Evolutionary conservation across 2,329 filamentous ascomycete genomes (phyloP), one percentile per base, ranked within the genome.

Genomic region (Calonectria hawksworthii): DNA sequence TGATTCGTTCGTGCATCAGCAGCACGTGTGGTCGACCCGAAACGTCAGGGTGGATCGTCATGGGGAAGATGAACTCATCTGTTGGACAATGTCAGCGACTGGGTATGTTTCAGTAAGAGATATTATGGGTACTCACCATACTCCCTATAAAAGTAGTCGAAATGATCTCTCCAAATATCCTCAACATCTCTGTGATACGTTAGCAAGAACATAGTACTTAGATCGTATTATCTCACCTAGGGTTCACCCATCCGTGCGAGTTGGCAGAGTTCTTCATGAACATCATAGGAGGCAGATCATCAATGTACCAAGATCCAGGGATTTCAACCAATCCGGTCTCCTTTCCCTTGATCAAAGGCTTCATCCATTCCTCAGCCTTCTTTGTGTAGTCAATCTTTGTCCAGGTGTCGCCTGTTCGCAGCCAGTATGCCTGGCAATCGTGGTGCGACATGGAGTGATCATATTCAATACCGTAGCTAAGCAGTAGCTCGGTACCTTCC

Each of bases 11-110:
- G 79, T 94, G 92, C 93, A 95, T 94, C 26, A 94, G 85, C 23
- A 95, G 80, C 1, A 92, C 94, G 83, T 95, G 94, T 0, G 94
- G 94, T 41, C 93, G 87, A 0, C 94, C 94, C 10, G 90, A 92
- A 0, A 94, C 92, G 81, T 95, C 94, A 0, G 94, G 94, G 82
- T 95, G 94, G 51, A 95, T 93, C 0, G 93, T 95, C 85, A 95
- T 93, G 0, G 94, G 93, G 80, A 95, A 95, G 71, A 95, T 90
- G 78, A 95, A 95, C 79, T 94, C 92, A 79, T 95, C 74, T 76
- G n/a, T 5, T 65, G 16, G 16, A 26, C 30, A 3, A 7, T 13
- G 47, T 69, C n/a, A 68, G 66, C 11, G 6, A 32, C 23, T 26
- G 6, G 5, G 1, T 11, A 14, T 26, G 41, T 26, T 10, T 30